Conservation (phyloP, 345 rosid species). For the Hibiscus tridactylites region DNA sequence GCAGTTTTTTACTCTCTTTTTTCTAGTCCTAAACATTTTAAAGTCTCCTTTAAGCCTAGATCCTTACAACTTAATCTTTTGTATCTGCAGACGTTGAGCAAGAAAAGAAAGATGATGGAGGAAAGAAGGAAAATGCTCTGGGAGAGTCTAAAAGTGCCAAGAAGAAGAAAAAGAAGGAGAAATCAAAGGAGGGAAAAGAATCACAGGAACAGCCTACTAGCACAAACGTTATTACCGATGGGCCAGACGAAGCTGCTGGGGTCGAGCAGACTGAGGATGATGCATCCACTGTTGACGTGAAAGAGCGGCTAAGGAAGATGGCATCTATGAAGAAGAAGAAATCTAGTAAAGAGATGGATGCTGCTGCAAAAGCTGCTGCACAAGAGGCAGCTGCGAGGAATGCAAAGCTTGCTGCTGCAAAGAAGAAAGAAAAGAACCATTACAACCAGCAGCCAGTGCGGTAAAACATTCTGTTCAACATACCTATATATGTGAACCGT, state of each 20-base stretch:
- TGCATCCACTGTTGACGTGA: not conserved
- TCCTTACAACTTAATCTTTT: not conserved
- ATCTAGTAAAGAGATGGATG: not conserved
- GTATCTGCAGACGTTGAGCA: constrained; percentile 27
- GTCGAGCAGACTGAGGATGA: not conserved
- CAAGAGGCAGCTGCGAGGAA: not conserved
- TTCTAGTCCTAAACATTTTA: not conserved
- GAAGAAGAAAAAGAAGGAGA: constrained; percentile 58
- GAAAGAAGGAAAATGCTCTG: constrained; percentile 37
- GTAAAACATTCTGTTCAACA: constrained; percentile 18
- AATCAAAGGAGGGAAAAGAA: constrained; percentile 44
- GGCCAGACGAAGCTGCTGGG: constrained; percentile 13
- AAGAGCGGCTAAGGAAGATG: not conserved
- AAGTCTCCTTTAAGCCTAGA: not conserved
- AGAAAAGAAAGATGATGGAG: constrained; percentile 39
- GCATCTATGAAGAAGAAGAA: not conserved
- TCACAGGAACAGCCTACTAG: constrained; percentile 26
- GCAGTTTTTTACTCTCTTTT: not conserved
- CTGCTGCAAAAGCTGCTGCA: not conserved
- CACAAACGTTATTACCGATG: constrained; percentile 15
- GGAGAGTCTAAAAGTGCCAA: constrained; percentile 51
- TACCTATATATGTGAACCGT: constrained; percentile 16
- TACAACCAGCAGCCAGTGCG: constrained; percentile 15
- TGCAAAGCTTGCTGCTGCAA: not conserved
- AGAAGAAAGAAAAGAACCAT: not conserved